Evolutionary conservation across 331 rosid species (phyloP).

Genomic region (Telfairia occidentalis): DNA sequence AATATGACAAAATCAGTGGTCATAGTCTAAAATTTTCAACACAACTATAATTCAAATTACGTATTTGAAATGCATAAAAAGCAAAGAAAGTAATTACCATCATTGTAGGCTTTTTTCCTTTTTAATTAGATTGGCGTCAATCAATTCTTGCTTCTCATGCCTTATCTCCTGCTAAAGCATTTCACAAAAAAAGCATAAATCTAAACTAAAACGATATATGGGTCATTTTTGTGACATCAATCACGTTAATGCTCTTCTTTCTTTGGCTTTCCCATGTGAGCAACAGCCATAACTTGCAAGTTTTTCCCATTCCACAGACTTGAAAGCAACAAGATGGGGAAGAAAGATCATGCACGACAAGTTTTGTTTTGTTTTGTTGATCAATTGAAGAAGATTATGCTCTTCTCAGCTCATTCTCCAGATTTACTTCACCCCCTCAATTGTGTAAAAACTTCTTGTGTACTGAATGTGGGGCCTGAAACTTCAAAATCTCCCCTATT

Average conservation of each 20-base stretch:
- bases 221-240: background rate
- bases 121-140: background rate
- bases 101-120: background rate
- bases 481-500: background rate
- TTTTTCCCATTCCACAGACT: background rate
- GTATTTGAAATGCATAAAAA: background rate
- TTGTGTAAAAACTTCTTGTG: no score
- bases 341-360: background rate
- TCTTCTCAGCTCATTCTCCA: background rate
- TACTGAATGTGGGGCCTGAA: conserved; percentile 5
- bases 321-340: background rate
- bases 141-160: background rate
- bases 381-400: background rate
- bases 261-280: background rate
- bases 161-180: background rate
- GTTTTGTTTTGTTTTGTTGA: background rate
- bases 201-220: background rate
- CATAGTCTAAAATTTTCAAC: background rate
- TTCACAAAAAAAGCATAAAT: background rate
- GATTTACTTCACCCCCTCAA: background rate
- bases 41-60: background rate
- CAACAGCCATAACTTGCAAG: background rate
- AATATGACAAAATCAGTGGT: background rate
- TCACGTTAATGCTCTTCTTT: background rate
- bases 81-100: background rate